phyloP scores from a whole-genome alignment of 306 rosid genomes.

The Vigna unguiculata region DNA sequence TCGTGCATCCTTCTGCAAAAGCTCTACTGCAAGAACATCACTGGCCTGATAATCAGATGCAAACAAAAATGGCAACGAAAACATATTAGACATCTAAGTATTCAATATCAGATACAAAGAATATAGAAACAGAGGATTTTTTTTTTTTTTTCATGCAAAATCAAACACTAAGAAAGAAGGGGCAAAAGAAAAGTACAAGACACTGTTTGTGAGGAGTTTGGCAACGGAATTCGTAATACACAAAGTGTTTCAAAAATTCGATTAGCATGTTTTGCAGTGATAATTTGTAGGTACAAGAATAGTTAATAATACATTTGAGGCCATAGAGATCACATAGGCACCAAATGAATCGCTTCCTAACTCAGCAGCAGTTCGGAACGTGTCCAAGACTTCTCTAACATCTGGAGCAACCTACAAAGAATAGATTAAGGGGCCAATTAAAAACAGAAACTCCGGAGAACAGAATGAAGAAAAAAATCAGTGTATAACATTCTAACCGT shows the following conservation, averaged over 20 bases:
- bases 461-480: constrained; percentile 33
- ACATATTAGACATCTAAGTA: constrained; percentile 22
- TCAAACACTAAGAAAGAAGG: neutral
- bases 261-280: neutral
- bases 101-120: constrained; percentile 9
- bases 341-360: constrained; percentile 86
- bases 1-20: constrained; percentile 92
- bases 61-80: constrained; percentile 11
- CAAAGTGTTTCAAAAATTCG: constrained; percentile 4
- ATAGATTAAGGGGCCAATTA: constrained; percentile 19
- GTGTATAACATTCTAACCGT: constrained; percentile 1
- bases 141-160: constrained; percentile 12
- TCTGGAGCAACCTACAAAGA: constrained; percentile 73
- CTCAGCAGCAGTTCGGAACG: constrained; percentile 78
- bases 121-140: neutral
- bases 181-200: neutral
- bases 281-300: constrained; percentile 10
- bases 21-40: constrained; percentile 96
- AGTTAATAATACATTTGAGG: constrained; percentile 68
- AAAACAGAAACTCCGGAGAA: constrained; percentile 6
- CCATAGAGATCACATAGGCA: constrained; percentile 97
- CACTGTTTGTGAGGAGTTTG: neutral
- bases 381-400: constrained; percentile 70
- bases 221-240: constrained; percentile 12
- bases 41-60: constrained; percentile 70